Percentiles rank a stretch among this genome's conserved stretches.
Conservation (phyloP, 2,329 filamentous ascomycete species). For the Trichophyton simii region DNA sequence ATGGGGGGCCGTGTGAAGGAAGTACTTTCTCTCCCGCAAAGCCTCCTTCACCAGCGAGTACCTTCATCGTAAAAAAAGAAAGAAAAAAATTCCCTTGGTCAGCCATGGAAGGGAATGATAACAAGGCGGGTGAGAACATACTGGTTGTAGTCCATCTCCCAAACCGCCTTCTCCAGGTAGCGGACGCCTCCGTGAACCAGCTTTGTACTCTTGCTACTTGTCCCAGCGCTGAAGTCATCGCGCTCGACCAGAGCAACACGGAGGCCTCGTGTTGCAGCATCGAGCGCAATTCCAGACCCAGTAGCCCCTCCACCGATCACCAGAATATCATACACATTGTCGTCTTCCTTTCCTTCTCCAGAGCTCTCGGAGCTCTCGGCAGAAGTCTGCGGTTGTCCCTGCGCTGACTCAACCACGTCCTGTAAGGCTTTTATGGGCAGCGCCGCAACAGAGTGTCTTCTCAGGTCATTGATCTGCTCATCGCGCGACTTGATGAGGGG, state of each 20-base stretch:
- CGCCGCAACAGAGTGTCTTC: slow-evolving; percentile 9
- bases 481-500: slow-evolving; percentile 38
- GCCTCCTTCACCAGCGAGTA: slow-evolving; percentile 68
- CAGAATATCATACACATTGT: slow-evolving; percentile 57
- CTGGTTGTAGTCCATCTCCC: slow-evolving; percentile 74
- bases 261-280: slow-evolving; percentile 65
- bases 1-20: slow-evolving; percentile 71
- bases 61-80: slow-evolving; percentile 14
- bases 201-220: slow-evolving; percentile 79
- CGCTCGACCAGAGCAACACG: slow-evolving; percentile 71
- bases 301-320: slow-evolving; percentile 71
- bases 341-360: slow-evolving; percentile 14
- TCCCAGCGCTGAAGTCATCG: slow-evolving; percentile 71
- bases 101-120: background rate
- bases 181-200: slow-evolving; percentile 74
- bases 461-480: slow-evolving; percentile 42
- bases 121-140: slow-evolving; percentile 25
- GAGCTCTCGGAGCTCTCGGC: background rate
- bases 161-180: slow-evolving; percentile 76
- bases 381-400: background rate
- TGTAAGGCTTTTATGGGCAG: background rate
- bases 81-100: background rate
- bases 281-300: slow-evolving; percentile 66
- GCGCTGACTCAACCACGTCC: too few species aligned
- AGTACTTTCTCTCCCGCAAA: slow-evolving; percentile 69